Percentiles rank a stretch among this genome's conserved stretches.
Evolutionary conservation across 2,329 filamentous ascomycete species (phyloP).

Genomic region (Paraphaeosphaeria minitans): DNA sequence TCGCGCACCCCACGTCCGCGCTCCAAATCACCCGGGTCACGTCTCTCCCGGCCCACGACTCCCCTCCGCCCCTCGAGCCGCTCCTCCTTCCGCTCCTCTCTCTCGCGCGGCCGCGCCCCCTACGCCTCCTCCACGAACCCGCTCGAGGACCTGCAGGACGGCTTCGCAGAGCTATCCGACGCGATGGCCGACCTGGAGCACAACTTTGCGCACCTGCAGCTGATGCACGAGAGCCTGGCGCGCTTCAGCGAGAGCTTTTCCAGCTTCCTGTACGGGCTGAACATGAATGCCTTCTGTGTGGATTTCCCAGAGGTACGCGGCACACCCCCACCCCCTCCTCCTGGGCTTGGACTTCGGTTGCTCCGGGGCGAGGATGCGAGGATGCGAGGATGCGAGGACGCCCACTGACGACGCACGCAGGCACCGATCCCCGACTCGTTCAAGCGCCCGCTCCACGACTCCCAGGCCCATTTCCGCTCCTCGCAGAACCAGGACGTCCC

Average conservation of each 20-base stretch:
- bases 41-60: slow-evolving; percentile 78
- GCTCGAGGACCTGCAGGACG: slow-evolving; percentile 82
- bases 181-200: slow-evolving; percentile 94
- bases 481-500: slow-evolving; percentile 30
- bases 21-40: slow-evolving; percentile 55
- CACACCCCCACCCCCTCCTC: background rate
- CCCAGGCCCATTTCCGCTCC: slow-evolving; percentile 26
- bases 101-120: slow-evolving; percentile 46
- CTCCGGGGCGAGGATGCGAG: no score
- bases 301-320: slow-evolving; percentile 85
- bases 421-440: slow-evolving; percentile 86
- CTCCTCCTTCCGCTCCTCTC: slow-evolving; percentile 74
- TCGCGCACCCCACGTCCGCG: slow-evolving; percentile 50
- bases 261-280: slow-evolving; percentile 91
- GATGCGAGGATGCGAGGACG: no score
- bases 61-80: slow-evolving; percentile 89
- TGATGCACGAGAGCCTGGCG: slow-evolving; percentile 93
- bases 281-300: slow-evolving; percentile 99
- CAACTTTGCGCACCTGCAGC: slow-evolving; percentile 95
- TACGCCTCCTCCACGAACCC: slow-evolving; percentile 65
- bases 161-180: slow-evolving; percentile 91
- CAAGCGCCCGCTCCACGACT: slow-evolving; percentile 48
- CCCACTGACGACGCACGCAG: slow-evolving; percentile 50
- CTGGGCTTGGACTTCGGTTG: no score
- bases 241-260: slow-evolving; percentile 97